Evolutionary conservation across 2,329 filamentous ascomycete genomes (phyloP), one percentile per base, ranked within the genome.

Genomic region (Cordyceps cateniannulata): DNA sequence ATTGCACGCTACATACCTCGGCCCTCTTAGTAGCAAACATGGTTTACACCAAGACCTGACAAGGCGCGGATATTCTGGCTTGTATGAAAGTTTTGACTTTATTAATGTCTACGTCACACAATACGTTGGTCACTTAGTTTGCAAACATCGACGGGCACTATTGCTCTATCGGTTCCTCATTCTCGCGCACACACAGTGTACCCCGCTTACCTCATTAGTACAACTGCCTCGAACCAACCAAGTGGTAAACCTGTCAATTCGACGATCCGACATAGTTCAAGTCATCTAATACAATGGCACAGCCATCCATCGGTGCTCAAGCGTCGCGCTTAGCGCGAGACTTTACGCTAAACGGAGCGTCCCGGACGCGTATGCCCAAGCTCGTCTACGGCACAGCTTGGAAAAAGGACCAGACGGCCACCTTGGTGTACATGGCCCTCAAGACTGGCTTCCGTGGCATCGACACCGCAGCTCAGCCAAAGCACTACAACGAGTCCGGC

Each of bases 331-430:
- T 76, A 29, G 67, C 73, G 24, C 71, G 68, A 45, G 72, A 75
- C 44, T 63, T 76, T 32, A 67, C 67, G 24, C 69, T 75, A 24
- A 68, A 67, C 50, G 68, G 69, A 9, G 66, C 65, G 50, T 61
- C 66, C 38, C 65, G 69, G 27, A 72, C 72, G 47, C 70, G 67
- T 18, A 79, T 84, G 66, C 82, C 82, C 5, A 79, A 76, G 63
- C 75, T 86, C 32, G 68, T 95, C 64, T 95, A 95, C 71, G 90
- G 90, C 56, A 93, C 90, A 2, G 90, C 90, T n/a, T 93, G 90
- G 90, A 95, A 95, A 72, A 87, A 88, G 68, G 84, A 87, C 1
- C 75, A 75, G 20, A 91, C 89, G 0, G 79, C 81, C 22, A 77
- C 82, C 59, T 78, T 93, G 3, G 90, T 95, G 24, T 83, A 87